Percentiles rank a stretch among this genome's conserved stretches.
Conservation (phyloP, 768 basidiomycete genomes). For the Termitomyces sp. region DNA sequence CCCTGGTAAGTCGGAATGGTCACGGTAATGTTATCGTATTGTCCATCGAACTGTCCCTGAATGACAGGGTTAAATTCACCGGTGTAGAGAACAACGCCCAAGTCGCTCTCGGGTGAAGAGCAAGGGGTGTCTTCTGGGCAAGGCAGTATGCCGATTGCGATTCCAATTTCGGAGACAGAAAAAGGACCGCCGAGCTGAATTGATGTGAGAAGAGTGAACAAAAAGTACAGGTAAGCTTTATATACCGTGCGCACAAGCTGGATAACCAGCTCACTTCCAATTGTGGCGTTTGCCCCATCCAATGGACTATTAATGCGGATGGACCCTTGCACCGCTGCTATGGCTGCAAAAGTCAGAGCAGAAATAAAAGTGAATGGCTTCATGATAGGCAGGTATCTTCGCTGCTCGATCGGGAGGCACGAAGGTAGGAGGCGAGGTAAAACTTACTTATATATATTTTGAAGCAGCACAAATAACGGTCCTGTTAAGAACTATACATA, state of each 20-base stretch:
- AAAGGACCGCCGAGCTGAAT: background rate
- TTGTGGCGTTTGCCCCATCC: conserved; percentile 17
- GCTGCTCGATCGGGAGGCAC: background rate
- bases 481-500: too few relatives aligned
- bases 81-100: conserved; percentile 39
- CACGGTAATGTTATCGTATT: conserved; percentile 45
- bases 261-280: conserved; percentile 28
- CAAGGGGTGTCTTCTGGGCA: conserved; percentile 25
- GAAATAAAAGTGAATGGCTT: background rate
- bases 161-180: conserved; percentile 38
- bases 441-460: too few relatives aligned
- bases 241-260: conserved; percentile 35
- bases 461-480: background rate
- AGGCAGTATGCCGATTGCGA: conserved; percentile 38
- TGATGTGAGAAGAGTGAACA: too few relatives aligned
- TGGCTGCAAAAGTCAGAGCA: conserved; percentile 6
- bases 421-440: too few relatives aligned
- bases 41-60: conserved; percentile 25
- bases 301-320: conserved; percentile 30
- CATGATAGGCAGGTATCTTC: background rate
- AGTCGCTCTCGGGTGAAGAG: conserved; percentile 21
- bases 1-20: conserved; percentile 22
- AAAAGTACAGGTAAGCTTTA: too few relatives aligned
- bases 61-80: conserved; percentile 34
- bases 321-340: conserved; percentile 15